These are phyloP conservation scores for Gossypium raimondii DNA, from an alignment of 345 rosid species.

Conservation along the genomic window DNA sequence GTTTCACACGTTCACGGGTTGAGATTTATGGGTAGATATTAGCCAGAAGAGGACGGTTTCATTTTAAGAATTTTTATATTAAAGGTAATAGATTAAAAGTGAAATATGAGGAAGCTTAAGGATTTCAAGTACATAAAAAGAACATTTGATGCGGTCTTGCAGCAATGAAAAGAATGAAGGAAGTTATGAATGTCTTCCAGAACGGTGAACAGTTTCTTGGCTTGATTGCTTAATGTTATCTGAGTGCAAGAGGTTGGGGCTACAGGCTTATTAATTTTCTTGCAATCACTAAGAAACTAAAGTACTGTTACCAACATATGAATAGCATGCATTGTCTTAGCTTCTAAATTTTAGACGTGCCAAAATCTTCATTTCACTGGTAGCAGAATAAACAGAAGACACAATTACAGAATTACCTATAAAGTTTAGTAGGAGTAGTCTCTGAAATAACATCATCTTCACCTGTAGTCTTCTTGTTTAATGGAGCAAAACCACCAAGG, in stretches of 20 bases:
- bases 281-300: neutral
- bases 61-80: neutral
- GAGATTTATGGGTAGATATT: neutral
- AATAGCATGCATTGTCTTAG: neutral
- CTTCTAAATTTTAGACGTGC: neutral
- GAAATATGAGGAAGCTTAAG: neutral
- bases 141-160: neutral
- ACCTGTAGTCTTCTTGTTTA: conserved; percentile 67
- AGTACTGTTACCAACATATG: neutral
- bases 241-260: neutral
- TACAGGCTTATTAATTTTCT: neutral
- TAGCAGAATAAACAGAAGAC: neutral
- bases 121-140: neutral
- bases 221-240: neutral
- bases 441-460: conserved; percentile 79
- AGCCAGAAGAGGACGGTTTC: neutral
- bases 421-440: conserved; percentile 63
- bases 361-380: neutral
- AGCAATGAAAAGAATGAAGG: neutral
- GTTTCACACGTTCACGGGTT: neutral
- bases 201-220: neutral
- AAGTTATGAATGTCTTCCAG: neutral
- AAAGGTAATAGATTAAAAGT: neutral
- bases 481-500: conserved; percentile 95
- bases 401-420: conserved; percentile 40